Percentiles rank a stretch among this genome's conserved stretches.
Evolutionary conservation across 495 filamentous ascomycete genomes (phyloP).

Genomic region (Penicillium coprophilum): DNA sequence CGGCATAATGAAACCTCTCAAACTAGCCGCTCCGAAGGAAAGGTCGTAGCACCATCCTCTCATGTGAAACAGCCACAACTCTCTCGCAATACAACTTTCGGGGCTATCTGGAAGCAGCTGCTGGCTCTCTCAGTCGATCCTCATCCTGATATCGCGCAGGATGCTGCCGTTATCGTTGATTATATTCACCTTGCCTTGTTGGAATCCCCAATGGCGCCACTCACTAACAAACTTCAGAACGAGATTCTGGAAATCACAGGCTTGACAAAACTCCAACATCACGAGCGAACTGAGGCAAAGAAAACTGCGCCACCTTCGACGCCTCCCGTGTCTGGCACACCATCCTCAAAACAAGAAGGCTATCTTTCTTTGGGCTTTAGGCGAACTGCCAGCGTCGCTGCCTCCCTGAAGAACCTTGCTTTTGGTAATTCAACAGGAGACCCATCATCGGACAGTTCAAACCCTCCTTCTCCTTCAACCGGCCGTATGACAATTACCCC

Average conservation of each 20-base stretch:
- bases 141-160: slow-evolving; percentile 86
- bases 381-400: slow-evolving; percentile 70
- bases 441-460: slow-evolving; percentile 21
- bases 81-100: slow-evolving; percentile 84
- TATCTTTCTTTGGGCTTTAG: slow-evolving; percentile 64
- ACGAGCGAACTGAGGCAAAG: slow-evolving; percentile 41
- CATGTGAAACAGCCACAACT: slow-evolving; percentile 43
- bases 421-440: slow-evolving; percentile 52
- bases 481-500: slow-evolving; percentile 49
- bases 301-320: slow-evolving; percentile 48
- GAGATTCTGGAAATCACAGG: slow-evolving; percentile 65
- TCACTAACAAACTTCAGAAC: slow-evolving; percentile 70
- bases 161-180: slow-evolving; percentile 78
- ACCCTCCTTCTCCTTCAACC: slow-evolving; percentile 35
- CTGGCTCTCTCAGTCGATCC: slow-evolving; percentile 89
- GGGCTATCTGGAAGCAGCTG: slow-evolving; percentile 90
- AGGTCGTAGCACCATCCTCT: slow-evolving; percentile 10
- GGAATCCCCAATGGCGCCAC: slow-evolving; percentile 68
- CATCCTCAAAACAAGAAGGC: slow-evolving; percentile 57
- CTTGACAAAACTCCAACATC: slow-evolving; percentile 46
- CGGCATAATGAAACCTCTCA: slow-evolving; percentile 30
- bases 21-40: slow-evolving; percentile 15
- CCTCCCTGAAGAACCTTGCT: slow-evolving; percentile 66
- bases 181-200: slow-evolving; percentile 75
- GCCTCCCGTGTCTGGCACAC: slow-evolving; percentile 42